Evolutionary conservation across 2,329 filamentous ascomycete genomes (phyloP), one percentile per base, ranked within the genome.

Genomic region (Hypoxylon sp.): DNA sequence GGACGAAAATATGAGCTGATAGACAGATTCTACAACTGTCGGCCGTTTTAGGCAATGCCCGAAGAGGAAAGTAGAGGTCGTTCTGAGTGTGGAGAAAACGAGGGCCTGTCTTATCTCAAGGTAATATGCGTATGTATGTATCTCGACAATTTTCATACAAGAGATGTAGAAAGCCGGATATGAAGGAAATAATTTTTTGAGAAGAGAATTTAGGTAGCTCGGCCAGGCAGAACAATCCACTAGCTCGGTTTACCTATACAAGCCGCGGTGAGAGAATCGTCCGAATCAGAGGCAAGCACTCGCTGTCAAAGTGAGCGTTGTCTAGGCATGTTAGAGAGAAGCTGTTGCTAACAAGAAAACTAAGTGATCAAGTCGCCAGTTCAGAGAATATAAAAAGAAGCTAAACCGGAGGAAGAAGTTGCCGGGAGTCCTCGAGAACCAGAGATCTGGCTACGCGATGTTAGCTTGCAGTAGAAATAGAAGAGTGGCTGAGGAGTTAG

Each of bases 71-170:
- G 79, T 74, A 77, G 76, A 76, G 74, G 77, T 77, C 75, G 76
- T 75, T 76, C 71, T 74, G 70, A 62, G 75, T 79, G 82, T 84
- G 81, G 82, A 83, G 83, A 35, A 78, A 63, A 74, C 74, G 67
- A 77, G 80, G 79, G 76, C 74, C 72, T 70, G 68, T 71, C 70
- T 75, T 74, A 81, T 81, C 82, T 81, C 75, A 76, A 78, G 78
- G 75, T 77, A 78, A 80, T 67, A 54, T 78, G 79, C 81, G 81
- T 69, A 67, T 67, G 70, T 51, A 65, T 37, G 59, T 42, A 81
- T 82, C 81, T 82, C 80, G 80, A 79, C 78, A 81, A 79, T 81
- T 79, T 79, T 79, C 78, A 74, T 75, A 77, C 77, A 77, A 78
- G 80, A 79, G 75, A 76, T 73, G 73, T 74, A 75, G 73, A 65